phyloP scores from a whole-genome alignment of 352 stramenopile species.

The Hyaloperonospora arabidopsidis region DNA sequence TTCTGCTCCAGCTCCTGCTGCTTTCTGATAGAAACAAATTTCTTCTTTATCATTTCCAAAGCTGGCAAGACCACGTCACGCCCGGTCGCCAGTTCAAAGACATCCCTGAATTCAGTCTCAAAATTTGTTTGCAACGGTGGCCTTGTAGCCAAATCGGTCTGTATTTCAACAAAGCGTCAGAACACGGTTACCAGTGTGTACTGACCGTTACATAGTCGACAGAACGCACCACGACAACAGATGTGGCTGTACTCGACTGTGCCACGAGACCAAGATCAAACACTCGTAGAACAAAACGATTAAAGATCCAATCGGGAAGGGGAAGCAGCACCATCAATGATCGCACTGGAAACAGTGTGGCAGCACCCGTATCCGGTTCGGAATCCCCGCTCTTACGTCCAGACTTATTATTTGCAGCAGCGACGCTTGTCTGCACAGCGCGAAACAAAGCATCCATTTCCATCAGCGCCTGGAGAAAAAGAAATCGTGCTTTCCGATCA shows the following conservation, averaged over 20 bases:
- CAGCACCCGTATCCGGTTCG: constrained; percentile 46
- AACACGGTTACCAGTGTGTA: background rate
- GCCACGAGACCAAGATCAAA: constrained; percentile 56
- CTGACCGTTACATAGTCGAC: background rate
- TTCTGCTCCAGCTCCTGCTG: constrained; percentile 20
- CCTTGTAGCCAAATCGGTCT: constrained; percentile 41
- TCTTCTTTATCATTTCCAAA: constrained; percentile 44
- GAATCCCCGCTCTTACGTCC: constrained; percentile 13
- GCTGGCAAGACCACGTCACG: constrained; percentile 37
- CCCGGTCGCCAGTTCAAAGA: constrained; percentile 59
- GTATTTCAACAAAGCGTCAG: constrained; percentile 6
- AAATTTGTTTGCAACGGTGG: constrained; percentile 43
- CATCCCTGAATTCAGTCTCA: constrained; percentile 59
- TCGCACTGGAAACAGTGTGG: constrained; percentile 51
- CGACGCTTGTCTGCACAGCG: constrained; percentile 33
- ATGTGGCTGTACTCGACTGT: constrained; percentile 23
- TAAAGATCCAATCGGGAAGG: constrained; percentile 71
- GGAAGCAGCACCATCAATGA: constrained; percentile 66
- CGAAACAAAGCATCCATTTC: constrained; percentile 61
- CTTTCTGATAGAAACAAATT: constrained; percentile 23
- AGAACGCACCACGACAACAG: constrained; percentile 37
- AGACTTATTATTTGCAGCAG: constrained; percentile 16
- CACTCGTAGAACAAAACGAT: constrained; percentile 32
- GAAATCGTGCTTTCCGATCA: constrained; percentile 55
- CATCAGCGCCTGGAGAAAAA: constrained; percentile 59